A percentile compares a stretch with the other conserved stretches of the same genome.
Evolutionary conservation across 176 grass and related monocot genomes (phyloP).

Genomic region (Poa annua): DNA sequence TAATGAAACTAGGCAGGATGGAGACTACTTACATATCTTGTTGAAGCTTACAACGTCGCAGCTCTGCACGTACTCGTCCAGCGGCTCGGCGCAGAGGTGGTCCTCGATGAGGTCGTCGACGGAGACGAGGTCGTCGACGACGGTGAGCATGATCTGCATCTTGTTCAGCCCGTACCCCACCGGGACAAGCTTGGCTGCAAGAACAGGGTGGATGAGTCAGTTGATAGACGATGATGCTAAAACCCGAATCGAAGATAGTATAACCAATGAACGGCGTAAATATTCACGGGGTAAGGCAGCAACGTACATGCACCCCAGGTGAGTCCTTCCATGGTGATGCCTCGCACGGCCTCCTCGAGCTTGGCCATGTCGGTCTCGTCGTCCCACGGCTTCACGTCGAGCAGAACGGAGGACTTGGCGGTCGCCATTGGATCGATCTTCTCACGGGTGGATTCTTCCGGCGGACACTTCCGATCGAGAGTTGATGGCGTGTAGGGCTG

Average conservation of each 20-base stretch:
- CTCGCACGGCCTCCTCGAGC: neutral
- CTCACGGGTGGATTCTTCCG: neutral
- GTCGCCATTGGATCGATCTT: neutral
- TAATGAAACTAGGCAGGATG: neutral
- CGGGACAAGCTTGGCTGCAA: slow-evolving; percentile 58
- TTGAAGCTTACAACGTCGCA: slow-evolving; percentile 71
- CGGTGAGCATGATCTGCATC: slow-evolving; percentile 71
- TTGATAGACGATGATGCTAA: neutral
- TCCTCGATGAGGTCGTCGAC: slow-evolving; percentile 63
- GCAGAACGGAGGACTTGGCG: slow-evolving; percentile 6
- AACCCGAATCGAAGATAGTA: neutral
- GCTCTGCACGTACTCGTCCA: slow-evolving; percentile 65
- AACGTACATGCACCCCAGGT: slow-evolving; percentile 7
- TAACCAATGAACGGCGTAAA: neutral
- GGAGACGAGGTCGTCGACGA: slow-evolving; percentile 68
- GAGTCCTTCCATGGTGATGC: neutral
- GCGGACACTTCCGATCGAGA: neutral
- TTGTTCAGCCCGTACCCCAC: slow-evolving; percentile 73
- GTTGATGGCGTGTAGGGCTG: neutral
- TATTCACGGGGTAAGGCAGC: neutral
- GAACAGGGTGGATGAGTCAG: neutral
- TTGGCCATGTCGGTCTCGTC: slow-evolving; percentile 30
- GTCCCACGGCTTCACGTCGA: slow-evolving; percentile 10
- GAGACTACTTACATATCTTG: slow-evolving; percentile 56
- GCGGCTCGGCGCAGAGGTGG: slow-evolving; percentile 39